Conservation (phyloP, 768 basidiomycete genomes). For the Auriscalpium vulgare region DNA sequence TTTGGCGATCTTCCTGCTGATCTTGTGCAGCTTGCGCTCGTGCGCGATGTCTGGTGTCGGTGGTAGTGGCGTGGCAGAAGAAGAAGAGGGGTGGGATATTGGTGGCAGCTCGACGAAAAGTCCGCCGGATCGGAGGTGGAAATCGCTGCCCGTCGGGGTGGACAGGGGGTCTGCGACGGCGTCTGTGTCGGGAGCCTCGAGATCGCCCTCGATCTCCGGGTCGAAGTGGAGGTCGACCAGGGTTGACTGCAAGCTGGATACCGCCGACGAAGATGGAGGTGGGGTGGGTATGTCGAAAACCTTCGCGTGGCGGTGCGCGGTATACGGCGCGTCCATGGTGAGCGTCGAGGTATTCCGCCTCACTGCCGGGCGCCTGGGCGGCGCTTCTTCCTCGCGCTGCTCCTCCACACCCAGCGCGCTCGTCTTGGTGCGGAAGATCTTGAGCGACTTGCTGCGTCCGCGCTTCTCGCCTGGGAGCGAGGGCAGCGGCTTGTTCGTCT, state of each 20-base stretch:
- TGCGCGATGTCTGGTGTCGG: slow-evolving; percentile 5
- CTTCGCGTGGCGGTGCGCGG: neutral
- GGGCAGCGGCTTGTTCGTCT: slow-evolving; percentile 10
- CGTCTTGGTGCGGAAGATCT: slow-evolving; percentile 5
- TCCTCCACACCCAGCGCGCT: neutral
- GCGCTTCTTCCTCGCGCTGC: neutral
- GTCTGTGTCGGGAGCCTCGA: neutral
- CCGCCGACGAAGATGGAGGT: neutral
- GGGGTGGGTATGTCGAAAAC: neutral
- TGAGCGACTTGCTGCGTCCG: slow-evolving; percentile 12
- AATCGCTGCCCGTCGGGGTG: neutral
- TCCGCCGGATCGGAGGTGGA: slow-evolving; percentile 8
- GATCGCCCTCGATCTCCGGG: neutral
- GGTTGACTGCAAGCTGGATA: slow-evolving; percentile 11
- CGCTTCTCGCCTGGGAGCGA: slow-evolving; percentile 4
- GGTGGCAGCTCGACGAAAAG: slow-evolving; percentile 12
- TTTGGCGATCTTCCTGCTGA: slow-evolving; percentile 15
- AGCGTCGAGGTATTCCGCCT: neutral
- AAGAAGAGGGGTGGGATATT: neutral
- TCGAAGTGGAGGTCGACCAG: slow-evolving; percentile 8
- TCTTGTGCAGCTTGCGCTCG: slow-evolving; percentile 5
- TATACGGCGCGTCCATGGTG: neutral
- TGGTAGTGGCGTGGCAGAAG: neutral
- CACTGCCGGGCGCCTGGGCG: slow-evolving; percentile 1
- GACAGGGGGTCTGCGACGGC: slow-evolving; percentile 7